Percentiles rank a stretch among this genome's conserved stretches.
Conservation (phyloP, 2,329 filamentous ascomycete genomes). For the Exserohilum rostratum region DNA sequence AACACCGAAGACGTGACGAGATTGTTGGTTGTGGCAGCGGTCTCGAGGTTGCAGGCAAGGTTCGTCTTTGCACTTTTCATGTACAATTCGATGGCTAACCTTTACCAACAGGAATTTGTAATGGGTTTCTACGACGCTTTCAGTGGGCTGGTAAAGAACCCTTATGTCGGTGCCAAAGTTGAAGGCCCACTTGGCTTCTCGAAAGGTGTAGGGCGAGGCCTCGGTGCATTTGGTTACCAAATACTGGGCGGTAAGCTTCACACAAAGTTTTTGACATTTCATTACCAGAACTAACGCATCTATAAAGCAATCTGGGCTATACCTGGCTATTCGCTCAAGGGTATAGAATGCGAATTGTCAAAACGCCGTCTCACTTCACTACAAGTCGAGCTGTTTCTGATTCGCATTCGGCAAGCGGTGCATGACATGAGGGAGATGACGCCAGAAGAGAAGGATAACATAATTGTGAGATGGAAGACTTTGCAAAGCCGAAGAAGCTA, state of each 20-base stretch:
- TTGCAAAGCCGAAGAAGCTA: background rate
- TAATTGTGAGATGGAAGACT: background rate
- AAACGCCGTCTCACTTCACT: slow-evolving; percentile 15
- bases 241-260: slow-evolving; percentile 1
- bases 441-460: background rate
- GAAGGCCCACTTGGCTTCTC: slow-evolving; percentile 65
- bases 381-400: slow-evolving; percentile 19
- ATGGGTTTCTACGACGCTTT: slow-evolving; percentile 78
- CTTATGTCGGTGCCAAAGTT: slow-evolving; percentile 68
- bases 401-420: slow-evolving; percentile 15
- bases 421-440: background rate
- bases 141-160: slow-evolving; percentile 76
- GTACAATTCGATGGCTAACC: background rate
- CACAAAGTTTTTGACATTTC: too few relatives aligned
- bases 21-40: slow-evolving; percentile 72
- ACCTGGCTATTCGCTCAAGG: slow-evolving; percentile 20
- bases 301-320: slow-evolving; percentile 15
- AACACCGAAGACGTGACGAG: slow-evolving; percentile 25
- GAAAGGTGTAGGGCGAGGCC: slow-evolving; percentile 41
- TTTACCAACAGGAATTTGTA: slow-evolving; percentile 62
- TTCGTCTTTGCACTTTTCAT: background rate
- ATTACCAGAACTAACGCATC: background rate
- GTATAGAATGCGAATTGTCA: slow-evolving; percentile 11
- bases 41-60: slow-evolving; percentile 71
- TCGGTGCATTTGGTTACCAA: background rate